phyloP scores from a whole-genome alignment of 192 early-diverging fungal species.

The Coemansia sp. region DNA sequence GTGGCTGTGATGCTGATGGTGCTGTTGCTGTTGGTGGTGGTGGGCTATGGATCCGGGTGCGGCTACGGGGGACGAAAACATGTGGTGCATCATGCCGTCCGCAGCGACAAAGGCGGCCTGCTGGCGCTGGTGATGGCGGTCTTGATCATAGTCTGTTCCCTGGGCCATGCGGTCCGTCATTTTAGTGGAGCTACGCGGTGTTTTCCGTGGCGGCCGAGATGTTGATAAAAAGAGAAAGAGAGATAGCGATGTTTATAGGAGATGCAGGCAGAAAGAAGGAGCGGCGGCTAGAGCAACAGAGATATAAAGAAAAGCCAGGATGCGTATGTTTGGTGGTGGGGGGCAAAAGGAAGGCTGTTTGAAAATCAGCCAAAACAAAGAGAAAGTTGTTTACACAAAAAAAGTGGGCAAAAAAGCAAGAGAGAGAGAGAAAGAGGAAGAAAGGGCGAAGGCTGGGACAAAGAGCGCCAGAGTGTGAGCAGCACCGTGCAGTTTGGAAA shows the following conservation, averaged over 20 bases:
- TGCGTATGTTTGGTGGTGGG: neutral
- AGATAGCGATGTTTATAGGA: neutral
- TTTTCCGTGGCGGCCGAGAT: neutral
- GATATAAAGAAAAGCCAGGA: neutral
- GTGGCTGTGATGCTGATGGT: slow-evolving; percentile 6
- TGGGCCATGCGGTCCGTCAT: slow-evolving; percentile 44
- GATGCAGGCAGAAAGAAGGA: neutral
- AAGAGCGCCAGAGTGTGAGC: too few species aligned
- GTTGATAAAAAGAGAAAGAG: slow-evolving; percentile 3
- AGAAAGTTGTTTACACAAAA: neutral
- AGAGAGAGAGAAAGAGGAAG: neutral
- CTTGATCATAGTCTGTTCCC: slow-evolving; percentile 43
- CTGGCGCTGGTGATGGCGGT: slow-evolving; percentile 12
- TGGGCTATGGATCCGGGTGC: slow-evolving; percentile 11
- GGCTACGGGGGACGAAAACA: slow-evolving; percentile 24
- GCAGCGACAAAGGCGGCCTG: slow-evolving; percentile 12
- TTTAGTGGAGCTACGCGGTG: neutral
- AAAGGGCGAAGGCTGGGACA: too few species aligned
- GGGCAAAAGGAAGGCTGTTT: slow-evolving; percentile 5
- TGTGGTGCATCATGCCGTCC: slow-evolving; percentile 44
- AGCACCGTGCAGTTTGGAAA: neutral
- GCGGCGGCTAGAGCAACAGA: neutral
- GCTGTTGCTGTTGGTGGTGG: slow-evolving; percentile 22
- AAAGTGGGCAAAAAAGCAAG: neutral
- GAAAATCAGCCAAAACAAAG: slow-evolving; percentile 8